phyloP scores from a whole-genome alignment of 768 basidiomycete genomes.

The Sarcomyxa edulis region DNA sequence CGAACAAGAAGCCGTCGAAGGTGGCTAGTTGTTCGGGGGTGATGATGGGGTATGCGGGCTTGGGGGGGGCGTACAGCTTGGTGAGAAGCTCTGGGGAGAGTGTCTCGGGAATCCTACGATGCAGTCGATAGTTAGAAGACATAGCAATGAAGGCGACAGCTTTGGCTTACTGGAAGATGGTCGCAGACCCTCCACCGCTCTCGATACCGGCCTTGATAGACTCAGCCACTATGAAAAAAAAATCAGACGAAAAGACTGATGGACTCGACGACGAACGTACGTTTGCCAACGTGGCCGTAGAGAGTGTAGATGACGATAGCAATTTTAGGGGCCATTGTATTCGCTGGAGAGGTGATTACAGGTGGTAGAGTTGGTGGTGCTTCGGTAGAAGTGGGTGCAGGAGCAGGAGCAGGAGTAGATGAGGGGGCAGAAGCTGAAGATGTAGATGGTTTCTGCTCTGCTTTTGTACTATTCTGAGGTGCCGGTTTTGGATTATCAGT shows the following conservation, averaged over 20 bases:
- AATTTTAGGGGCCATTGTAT: slow-evolving; percentile 43
- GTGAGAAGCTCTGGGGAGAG: slow-evolving; percentile 61
- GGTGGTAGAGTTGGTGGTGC: slow-evolving; percentile 10
- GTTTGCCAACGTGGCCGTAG: slow-evolving; percentile 67
- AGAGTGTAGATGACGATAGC: slow-evolving; percentile 72
- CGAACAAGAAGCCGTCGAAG: slow-evolving; percentile 73
- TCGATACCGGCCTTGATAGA: slow-evolving; percentile 42
- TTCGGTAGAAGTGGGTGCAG: slow-evolving; percentile 7
- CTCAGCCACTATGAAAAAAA: slow-evolving; percentile 49
- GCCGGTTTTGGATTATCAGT: too few relatives aligned
- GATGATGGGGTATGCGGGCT: slow-evolving; percentile 68
- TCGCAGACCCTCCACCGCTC: slow-evolving; percentile 41
- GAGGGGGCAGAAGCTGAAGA: slow-evolving; percentile 5
- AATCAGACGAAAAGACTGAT: slow-evolving; percentile 1
- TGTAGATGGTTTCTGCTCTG: too few relatives aligned
- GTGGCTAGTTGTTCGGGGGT: slow-evolving; percentile 42
- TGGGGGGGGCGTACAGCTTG: slow-evolving; percentile 68
- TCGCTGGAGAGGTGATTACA: slow-evolving; percentile 11
- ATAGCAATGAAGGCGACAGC: too few relatives aligned
- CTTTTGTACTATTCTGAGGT: too few relatives aligned
- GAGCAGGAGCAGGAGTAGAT: slow-evolving; percentile 12
- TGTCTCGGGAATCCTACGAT: slow-evolving; percentile 76
- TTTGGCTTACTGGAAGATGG: slow-evolving; percentile 56
- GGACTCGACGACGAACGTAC: slow-evolving; percentile 32
- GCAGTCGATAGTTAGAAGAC: background rate